phyloP scores from a whole-genome alignment of 164 flowering plant genomes.

The Platanus orientalis region DNA sequence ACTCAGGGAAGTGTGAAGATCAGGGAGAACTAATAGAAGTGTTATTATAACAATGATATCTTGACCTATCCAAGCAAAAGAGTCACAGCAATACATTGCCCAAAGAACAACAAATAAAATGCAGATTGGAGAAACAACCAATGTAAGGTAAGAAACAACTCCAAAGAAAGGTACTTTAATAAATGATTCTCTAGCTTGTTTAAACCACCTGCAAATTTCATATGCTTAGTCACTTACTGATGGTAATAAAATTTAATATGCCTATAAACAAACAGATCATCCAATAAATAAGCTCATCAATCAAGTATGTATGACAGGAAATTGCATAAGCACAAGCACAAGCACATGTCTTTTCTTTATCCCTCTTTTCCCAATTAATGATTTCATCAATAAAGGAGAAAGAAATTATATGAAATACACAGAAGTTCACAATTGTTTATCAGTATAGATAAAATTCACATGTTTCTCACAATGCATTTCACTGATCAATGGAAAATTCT shows the following conservation, averaged over 20 bases:
- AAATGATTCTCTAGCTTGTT: constrained; percentile 61
- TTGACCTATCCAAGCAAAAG: constrained; percentile 99
- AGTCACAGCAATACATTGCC: constrained; percentile 71
- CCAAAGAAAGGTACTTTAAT: constrained; percentile 89
- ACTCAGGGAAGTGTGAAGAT: not conserved
- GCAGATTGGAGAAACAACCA: constrained; percentile 93
- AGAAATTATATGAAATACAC: too few species aligned
- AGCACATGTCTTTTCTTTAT: too few species aligned
- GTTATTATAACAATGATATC: constrained; percentile 83
- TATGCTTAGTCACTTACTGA: constrained; percentile 5
- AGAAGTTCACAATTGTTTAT: too few species aligned
- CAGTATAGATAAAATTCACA: too few species aligned
- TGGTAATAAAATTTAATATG: not conserved
- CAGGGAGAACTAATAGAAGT: not conserved
- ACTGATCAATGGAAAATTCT: too few species aligned
- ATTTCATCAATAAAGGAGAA: too few species aligned
- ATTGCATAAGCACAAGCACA: not conserved
- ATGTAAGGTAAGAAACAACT: constrained; percentile 81
- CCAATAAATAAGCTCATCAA: not conserved
- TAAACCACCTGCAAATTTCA: constrained; percentile 73
- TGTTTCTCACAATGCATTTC: too few species aligned
- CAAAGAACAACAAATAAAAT: constrained; percentile 80
- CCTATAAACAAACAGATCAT: not conserved
- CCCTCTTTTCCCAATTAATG: too few species aligned
- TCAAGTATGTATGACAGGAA: not conserved